Percentiles rank a stretch among this genome's conserved stretches.
Evolutionary conservation across 2,329 filamentous ascomycete genomes (phyloP).

Genomic region (Sarocladium strictum): DNA sequence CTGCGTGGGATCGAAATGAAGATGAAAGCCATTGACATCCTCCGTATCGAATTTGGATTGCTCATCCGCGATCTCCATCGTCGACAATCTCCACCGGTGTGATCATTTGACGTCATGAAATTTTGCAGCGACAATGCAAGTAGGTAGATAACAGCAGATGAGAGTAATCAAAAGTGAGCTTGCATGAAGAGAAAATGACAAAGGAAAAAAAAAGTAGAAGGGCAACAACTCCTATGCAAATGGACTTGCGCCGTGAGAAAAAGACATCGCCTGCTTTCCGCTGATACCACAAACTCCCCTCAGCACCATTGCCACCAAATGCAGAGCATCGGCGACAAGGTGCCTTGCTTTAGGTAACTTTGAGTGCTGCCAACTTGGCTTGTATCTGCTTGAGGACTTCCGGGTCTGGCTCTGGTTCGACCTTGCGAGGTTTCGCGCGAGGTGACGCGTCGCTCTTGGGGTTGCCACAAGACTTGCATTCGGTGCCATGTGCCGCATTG

Average conservation of each 20-base stretch:
- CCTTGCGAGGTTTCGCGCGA: slow-evolving; percentile 51
- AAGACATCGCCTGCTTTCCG: neutral
- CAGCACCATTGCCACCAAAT: neutral
- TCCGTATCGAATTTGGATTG: neutral
- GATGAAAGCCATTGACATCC: neutral
- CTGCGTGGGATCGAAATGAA: too few relatives aligned
- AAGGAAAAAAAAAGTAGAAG: neutral
- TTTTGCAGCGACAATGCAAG: neutral
- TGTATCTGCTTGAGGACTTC: slow-evolving; percentile 53
- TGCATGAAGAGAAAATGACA: neutral
- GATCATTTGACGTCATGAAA: neutral
- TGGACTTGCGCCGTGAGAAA: neutral
- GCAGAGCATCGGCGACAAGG: neutral
- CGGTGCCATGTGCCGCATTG: slow-evolving; percentile 42
- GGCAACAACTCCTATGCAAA: neutral
- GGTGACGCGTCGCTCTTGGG: slow-evolving; percentile 54
- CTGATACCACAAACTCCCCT: neutral
- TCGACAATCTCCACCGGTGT: neutral
- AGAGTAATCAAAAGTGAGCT: neutral
- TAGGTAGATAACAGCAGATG: neutral
- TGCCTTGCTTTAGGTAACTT: slow-evolving; percentile 19
- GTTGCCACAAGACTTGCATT: slow-evolving; percentile 56
- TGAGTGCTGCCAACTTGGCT: slow-evolving; percentile 43
- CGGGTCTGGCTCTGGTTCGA: slow-evolving; percentile 56
- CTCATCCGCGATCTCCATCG: neutral